Percentiles rank a stretch among this genome's conserved stretches.
Evolutionary conservation across 129 eudicot species (phyloP).

Genomic region (Gnaphalium uliginosum): DNA sequence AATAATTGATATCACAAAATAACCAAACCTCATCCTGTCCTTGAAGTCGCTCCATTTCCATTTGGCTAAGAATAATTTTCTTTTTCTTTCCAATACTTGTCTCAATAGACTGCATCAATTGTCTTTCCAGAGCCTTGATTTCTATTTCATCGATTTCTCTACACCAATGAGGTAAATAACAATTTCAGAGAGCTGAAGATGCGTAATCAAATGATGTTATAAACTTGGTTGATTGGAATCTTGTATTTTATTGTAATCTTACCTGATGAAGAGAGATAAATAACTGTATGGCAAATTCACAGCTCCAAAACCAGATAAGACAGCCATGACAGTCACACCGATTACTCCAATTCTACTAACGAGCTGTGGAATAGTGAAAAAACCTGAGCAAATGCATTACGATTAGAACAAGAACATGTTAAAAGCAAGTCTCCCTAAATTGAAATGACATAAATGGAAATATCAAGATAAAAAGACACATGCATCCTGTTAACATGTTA

Average conservation of each 20-base stretch:
- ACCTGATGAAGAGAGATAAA: constrained; percentile 94
- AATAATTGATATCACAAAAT: background rate
- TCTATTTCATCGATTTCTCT: constrained; percentile 98
- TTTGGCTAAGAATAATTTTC: constrained; percentile 80
- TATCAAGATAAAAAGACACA: background rate
- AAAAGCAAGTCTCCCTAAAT: background rate
- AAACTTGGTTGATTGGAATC: constrained; percentile 19
- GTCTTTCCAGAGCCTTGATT: constrained; percentile 90
- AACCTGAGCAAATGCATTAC: constrained; percentile 53
- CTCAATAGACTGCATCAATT: constrained; percentile 96
- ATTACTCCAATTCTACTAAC: constrained; percentile 99
- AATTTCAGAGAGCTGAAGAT: constrained; percentile 25
- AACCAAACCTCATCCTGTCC: constrained; percentile 83
- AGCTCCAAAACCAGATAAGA: constrained; percentile 97
- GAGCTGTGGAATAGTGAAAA: constrained; percentile 96
- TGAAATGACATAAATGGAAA: background rate
- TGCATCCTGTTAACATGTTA: constrained; percentile 3
- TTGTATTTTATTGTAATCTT: constrained; percentile 22
- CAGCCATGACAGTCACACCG: constrained; percentile 98
- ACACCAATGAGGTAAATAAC: constrained; percentile 32
- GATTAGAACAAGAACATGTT: constrained; percentile 19
- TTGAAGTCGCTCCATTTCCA: constrained; percentile 81
- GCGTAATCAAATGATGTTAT: background rate
- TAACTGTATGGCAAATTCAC: constrained; percentile 98
- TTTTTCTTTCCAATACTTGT: constrained; percentile 88